phyloP scores from a whole-genome alignment of 192 early-diverging fungal genomes.

The Gonapodya sp. region DNA sequence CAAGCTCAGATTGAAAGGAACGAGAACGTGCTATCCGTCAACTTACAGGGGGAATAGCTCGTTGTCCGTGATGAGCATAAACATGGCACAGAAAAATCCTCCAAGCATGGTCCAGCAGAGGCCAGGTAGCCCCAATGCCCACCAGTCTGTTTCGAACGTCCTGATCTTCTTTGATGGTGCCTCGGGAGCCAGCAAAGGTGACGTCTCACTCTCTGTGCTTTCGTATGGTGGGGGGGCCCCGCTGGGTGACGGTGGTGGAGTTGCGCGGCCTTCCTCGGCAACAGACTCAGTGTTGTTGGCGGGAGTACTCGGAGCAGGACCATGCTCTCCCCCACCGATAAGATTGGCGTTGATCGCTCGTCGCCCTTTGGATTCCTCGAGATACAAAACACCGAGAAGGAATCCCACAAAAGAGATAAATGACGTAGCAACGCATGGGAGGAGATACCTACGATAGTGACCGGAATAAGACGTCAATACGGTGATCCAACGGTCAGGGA shows the following conservation, averaged over 20 bases:
- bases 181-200: background rate
- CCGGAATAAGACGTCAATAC: background rate
- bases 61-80: background rate
- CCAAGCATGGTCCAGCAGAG: background rate
- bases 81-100: background rate
- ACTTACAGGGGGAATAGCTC: background rate
- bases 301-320: too few relatives aligned
- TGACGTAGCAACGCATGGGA: background rate
- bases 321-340: background rate
- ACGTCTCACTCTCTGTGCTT: background rate
- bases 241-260: too few relatives aligned
- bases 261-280: background rate
- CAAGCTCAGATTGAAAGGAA: too few relatives aligned
- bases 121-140: background rate
- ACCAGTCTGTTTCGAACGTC: background rate
- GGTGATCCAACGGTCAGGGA: too few relatives aligned
- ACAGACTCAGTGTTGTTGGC: background rate
- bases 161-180: background rate
- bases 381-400: background rate
- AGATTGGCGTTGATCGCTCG: background rate
- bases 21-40: background rate
- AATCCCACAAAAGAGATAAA: background rate
- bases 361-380: background rate
- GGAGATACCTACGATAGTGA: background rate
- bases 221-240: too few relatives aligned